Evolutionary conservation across 352 stramenopile genomes (phyloP).

Genomic region (Poterioochromonas sp.): DNA sequence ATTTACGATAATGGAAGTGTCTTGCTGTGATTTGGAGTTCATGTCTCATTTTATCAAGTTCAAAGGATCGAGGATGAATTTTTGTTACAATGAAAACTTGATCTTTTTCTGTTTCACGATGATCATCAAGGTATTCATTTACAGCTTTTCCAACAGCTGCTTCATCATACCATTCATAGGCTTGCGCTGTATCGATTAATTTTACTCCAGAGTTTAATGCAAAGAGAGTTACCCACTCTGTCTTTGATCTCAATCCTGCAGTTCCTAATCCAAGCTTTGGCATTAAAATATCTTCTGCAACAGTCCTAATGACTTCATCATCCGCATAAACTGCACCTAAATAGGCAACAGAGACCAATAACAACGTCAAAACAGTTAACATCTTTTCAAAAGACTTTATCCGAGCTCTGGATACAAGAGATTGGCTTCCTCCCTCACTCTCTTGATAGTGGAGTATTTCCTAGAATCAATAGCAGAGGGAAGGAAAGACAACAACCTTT

Average conservation of each 20-base stretch:
- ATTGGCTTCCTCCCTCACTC: too few relatives aligned
- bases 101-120: background rate
- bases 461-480: too few relatives aligned
- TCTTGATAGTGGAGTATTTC: too few relatives aligned
- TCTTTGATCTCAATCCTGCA: background rate
- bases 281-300: background rate
- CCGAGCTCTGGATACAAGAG: too few relatives aligned
- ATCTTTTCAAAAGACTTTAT: too few relatives aligned
- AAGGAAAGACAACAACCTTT: too few relatives aligned
- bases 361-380: too few relatives aligned
- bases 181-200: conserved; percentile 55
- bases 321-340: too few relatives aligned
- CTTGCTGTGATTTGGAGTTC: background rate
- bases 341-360: too few relatives aligned
- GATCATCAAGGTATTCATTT: background rate
- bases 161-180: conserved; percentile 57
- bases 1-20: conserved; percentile 6
- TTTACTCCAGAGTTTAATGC: conserved; percentile 45
- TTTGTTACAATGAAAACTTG: conserved; percentile 55
- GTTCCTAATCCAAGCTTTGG: background rate
- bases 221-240: background rate
- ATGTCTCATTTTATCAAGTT: background rate
- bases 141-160: conserved; percentile 50
- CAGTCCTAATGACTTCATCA: too few relatives aligned
- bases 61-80: conserved; percentile 56